Evolutionary conservation across 495 filamentous ascomycete genomes (phyloP), one percentile per base, ranked within the genome.

Genomic region (Hypoxylon fragiforme): DNA sequence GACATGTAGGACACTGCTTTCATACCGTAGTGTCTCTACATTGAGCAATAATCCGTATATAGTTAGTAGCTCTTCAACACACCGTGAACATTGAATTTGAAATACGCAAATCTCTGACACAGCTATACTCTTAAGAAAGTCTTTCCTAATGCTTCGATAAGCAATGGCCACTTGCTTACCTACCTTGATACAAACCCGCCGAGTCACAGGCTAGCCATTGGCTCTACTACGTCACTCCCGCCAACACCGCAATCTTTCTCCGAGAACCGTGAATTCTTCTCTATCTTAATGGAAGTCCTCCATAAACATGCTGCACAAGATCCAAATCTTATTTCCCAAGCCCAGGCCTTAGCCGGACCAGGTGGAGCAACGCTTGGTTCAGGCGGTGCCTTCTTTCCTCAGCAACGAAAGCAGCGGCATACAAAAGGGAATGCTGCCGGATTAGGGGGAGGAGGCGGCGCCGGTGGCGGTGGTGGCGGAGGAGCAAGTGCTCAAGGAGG

Each of bases 401-500:
- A 67, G 19, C 64, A 61, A 39, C 46, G 50, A 40, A 65, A 63
- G 51, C 53, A 58, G 18, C 49, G 56, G 15, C 16, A 41, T 2
- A 51, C 51, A n/a, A 57, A 31, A 45, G 62, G 55, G 9, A 43
- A 50, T 3, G 26, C 64, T n/a, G 49, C 70, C 19, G 55, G 66
- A 15, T 53, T 70, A 39, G 70, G 77, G 11, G 72, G 69, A 14
- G 77, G 77, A 1, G 72, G 73, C 11, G 78, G 74, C 32, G 72
- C 73, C 13, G 73, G 68, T 2, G 80, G 72, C 11, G 78, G 79
- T 50, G 89, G 85, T 0, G 85, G 84, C 8, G 86, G 90, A 6
- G 89, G 86, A 22, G 90, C 90, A 2, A 94, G 85, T 62, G 80
- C 77, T 2, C 89, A 95, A 63, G 92, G 92, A 18, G 92, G 91